Base-by-base conservation (phyloP, 2,329 filamentous ascomycete species). In the Aspergillus ibericus region DNA sequence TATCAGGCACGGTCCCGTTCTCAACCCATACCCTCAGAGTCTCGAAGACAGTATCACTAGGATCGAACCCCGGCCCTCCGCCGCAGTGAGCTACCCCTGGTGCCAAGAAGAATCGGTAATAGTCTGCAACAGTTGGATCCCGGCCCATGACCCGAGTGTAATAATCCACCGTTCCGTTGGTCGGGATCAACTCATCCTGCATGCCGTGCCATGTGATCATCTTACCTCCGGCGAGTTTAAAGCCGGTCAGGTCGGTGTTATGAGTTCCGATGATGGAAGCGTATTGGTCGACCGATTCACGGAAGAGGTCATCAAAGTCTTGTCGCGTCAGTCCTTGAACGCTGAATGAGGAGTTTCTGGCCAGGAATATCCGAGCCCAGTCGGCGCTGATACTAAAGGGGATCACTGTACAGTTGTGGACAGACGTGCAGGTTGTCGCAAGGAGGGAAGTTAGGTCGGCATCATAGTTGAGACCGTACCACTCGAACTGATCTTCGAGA, bases 141-240 rank as follows among this genome's bases (percentile, higher is more conserved):
- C 64, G 34, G 1, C 60, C 64, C 16, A 65, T 51, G 1, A 78
- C 75, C 6, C 66, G 59, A 6, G 72, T 53, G 58, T 78, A 78
- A 62, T 80, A 80, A 22, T 73, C 54, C 3, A 61, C 59, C 0
- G 72, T 76, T 2, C 76, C 74, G 8, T 71, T 68, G 1, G 72
- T 66, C 20, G 67, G 65, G 56, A 80, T 78, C n/a, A 77, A 59
- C 18, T 72, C 59, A 59, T 79, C 77, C 2, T 69, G 70, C 6
- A 76, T 59, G 0, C 78, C 79, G 53, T 80, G 77, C 72, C 74
- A 80, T 1, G 71, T 74, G 15, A 81, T 70, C 64, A 81, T 71
- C 59, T 80, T 81, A 1, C 72, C 76, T 0, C 76, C 77, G 1
- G 63, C 56, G 1, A 63, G 51, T 27, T 68, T 69, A 64, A 80